Conservation (phyloP, 2,329 filamentous ascomycete species). For the Kalmusia sp. region DNA sequence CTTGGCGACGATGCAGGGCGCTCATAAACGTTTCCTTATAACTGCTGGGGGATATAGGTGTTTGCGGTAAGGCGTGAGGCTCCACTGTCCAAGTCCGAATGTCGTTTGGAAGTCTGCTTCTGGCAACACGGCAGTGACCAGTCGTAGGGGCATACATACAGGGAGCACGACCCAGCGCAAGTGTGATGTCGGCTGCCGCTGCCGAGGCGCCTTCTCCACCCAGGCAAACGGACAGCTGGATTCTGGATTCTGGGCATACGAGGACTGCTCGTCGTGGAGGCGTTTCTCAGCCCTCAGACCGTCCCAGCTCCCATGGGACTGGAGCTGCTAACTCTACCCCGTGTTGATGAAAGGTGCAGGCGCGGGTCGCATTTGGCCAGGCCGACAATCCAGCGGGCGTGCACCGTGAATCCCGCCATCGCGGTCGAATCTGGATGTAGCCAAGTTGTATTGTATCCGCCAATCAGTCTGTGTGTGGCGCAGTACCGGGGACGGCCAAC, state of each 20-base stretch:
- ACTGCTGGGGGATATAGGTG: not conserved
- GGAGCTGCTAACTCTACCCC: not conserved
- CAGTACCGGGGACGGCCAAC: not conserved
- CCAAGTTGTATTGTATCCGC: conserved; percentile 7
- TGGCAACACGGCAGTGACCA: no score
- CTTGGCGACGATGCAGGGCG: not conserved
- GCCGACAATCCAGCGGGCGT: conserved; percentile 1
- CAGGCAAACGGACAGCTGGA: not conserved
- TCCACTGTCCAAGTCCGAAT: not conserved
- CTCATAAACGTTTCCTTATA: not conserved
- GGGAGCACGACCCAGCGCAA: no score
- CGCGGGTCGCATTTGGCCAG: conserved; percentile 1
- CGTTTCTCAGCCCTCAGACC: not conserved
- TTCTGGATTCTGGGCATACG: not conserved
- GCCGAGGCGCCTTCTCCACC: not conserved
- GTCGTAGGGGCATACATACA: no score
- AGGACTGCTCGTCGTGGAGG: not conserved
- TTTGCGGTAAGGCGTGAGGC: conserved; percentile 1
- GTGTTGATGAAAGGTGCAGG: not conserved
- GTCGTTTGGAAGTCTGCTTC: not conserved
- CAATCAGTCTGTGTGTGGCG: conserved; percentile 11
- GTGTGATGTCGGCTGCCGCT: no score
- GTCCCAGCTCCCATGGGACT: not conserved
- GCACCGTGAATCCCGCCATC: conserved; percentile 8
- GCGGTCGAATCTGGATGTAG: conserved; percentile 7